Percentiles rank a stretch among this genome's conserved stretches.
phyloP scores from a whole-genome alignment of 805 yeast genomes.

The Alloascoidea hylecoeti region DNA sequence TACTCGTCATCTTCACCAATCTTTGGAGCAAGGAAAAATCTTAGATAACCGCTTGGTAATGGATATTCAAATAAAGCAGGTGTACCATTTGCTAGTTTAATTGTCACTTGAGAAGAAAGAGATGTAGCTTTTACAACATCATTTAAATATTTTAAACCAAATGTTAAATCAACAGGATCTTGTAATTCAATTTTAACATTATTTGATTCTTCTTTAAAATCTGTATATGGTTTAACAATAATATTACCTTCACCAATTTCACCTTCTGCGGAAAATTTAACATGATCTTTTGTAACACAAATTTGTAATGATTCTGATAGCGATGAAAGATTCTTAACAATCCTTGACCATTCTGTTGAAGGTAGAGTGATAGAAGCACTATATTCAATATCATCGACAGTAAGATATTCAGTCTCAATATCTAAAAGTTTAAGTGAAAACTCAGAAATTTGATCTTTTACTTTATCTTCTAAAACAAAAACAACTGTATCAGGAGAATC shows the following conservation, averaged over 20 bases:
- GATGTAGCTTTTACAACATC: constrained; percentile 88
- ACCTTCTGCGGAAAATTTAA: constrained; percentile 83
- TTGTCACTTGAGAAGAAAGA: constrained; percentile 61
- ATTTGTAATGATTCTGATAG: constrained; percentile 81
- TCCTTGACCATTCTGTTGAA: constrained; percentile 74
- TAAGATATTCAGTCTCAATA: constrained; percentile 87
- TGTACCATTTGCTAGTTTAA: constrained; percentile 78
- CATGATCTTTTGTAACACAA: constrained; percentile 81
- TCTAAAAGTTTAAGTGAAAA: constrained; percentile 89
- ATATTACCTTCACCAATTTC: constrained; percentile 83
- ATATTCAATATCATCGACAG: constrained; percentile 87
- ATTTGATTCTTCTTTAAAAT: constrained; percentile 51
- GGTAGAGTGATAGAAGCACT: constrained; percentile 84
- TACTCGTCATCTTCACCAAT: constrained; percentile 58
- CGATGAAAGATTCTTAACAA: constrained; percentile 76
- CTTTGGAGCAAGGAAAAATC: constrained; percentile 96
- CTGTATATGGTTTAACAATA: constrained; percentile 70
- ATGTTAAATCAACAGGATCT: constrained; percentile 77
- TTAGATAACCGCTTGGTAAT: constrained; percentile 81
- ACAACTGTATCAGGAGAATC: constrained; percentile 71
- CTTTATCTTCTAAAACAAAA: constrained; percentile 81
- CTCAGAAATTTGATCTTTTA: constrained; percentile 85
- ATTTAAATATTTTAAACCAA: constrained; percentile 81
- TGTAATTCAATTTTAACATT: constrained; percentile 64
- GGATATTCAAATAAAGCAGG: constrained; percentile 93